Evolutionary conservation across 176 grass and related monocot genomes (phyloP).

Genomic region (Microstegium vimineum): DNA sequence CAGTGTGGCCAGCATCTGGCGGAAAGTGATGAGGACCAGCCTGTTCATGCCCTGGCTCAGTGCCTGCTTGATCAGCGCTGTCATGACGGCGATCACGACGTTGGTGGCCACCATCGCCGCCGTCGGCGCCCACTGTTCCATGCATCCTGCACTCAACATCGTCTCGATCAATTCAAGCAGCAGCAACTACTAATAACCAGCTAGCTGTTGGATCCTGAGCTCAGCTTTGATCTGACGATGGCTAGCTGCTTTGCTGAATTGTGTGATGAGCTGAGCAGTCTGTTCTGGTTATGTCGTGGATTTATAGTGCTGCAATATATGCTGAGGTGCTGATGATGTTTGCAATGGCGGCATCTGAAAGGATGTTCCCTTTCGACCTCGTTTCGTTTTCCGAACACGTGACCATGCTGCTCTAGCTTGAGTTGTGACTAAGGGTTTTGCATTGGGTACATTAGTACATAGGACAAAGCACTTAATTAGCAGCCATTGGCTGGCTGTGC

Average conservation of each 20-base stretch:
- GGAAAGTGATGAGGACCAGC: constrained; percentile 59
- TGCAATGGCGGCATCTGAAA: constrained; percentile 29
- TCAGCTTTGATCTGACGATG: background rate
- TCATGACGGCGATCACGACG: constrained; percentile 48
- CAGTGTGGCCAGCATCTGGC: constrained; percentile 49
- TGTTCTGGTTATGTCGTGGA: constrained; percentile 22
- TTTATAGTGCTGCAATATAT: constrained; percentile 45
- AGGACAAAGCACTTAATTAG: background rate
- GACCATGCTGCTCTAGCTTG: background rate
- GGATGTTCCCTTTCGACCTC: background rate
- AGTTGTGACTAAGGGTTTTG: background rate
- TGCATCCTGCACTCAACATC: constrained; percentile 37
- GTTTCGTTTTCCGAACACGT: constrained; percentile 39
- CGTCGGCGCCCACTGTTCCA: constrained; percentile 45
- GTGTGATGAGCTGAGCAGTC: background rate
- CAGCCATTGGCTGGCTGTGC: background rate
- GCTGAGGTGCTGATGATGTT: background rate
- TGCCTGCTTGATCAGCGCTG: constrained; percentile 51
- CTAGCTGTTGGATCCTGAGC: background rate
- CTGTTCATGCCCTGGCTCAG: constrained; percentile 50
- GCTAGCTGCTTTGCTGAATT: no score
- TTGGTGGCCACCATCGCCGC: constrained; percentile 43
- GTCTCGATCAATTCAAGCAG: background rate
- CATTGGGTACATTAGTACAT: background rate
- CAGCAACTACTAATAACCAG: background rate